Evolutionary conservation across 2,329 filamentous ascomycete genomes (phyloP).

Genomic region (Paradendryphiella salina): DNA sequence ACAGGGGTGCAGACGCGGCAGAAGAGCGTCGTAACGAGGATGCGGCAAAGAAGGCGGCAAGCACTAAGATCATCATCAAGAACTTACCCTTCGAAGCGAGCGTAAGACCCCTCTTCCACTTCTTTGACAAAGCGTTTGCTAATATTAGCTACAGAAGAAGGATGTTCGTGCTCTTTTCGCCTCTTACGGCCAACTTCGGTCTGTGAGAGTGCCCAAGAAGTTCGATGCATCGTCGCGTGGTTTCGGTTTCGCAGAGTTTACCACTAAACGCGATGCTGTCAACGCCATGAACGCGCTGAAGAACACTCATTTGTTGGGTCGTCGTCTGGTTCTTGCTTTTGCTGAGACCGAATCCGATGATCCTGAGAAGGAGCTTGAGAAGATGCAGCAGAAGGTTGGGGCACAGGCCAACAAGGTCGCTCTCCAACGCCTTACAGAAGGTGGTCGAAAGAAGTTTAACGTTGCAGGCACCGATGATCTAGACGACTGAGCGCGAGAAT

Average conservation of each 20-base stretch:
- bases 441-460: constrained; percentile 85
- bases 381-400: constrained; percentile 95
- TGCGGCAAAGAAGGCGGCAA: constrained; percentile 75
- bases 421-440: constrained; percentile 82
- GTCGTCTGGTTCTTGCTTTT: constrained; percentile 87
- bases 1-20: constrained; percentile 83
- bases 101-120: constrained; percentile 25
- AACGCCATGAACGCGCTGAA: constrained; percentile 89
- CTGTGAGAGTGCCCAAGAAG: constrained; percentile 92
- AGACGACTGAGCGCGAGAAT: constrained; percentile 44
- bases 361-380: constrained; percentile 92
- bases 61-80: constrained; percentile 96
- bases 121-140: constrained; percentile 16
- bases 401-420: constrained; percentile 89
- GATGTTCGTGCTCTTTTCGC: constrained; percentile 85
- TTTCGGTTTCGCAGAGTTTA: constrained; percentile 96
- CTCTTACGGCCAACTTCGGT: constrained; percentile 88
- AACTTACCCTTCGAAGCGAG: constrained; percentile 91
- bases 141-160: constrained; percentile 64
- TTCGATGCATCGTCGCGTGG: constrained; percentile 86
- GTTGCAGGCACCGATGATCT: constrained; percentile 69
- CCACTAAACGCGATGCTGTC: constrained; percentile 83
- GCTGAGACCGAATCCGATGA: constrained; percentile 86
- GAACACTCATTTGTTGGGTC: constrained; percentile 90
- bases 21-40: constrained; percentile 85